Conservation (phyloP, 768 basidiomycete genomes). For the Boletus sp. region DNA sequence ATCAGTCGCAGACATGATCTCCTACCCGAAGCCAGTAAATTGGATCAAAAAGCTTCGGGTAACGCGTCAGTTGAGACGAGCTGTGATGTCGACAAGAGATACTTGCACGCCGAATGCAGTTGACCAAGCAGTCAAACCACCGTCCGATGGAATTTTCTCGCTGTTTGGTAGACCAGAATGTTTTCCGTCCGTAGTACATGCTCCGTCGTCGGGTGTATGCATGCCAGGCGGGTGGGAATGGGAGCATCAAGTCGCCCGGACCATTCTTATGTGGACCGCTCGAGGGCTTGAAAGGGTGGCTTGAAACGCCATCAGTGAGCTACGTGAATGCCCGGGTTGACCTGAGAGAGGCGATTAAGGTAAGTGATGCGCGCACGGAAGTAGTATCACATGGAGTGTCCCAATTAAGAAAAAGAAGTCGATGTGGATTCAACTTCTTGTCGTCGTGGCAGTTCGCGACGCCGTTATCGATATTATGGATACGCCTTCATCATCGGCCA, state of each 20-base stretch:
- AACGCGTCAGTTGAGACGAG: background rate
- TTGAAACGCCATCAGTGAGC: too few relatives aligned
- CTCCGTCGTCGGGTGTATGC: too few relatives aligned
- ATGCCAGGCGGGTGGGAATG: too few relatives aligned
- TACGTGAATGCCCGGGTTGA: too few relatives aligned
- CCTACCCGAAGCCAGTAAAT: constrained; percentile 37
- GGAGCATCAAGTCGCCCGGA: too few relatives aligned
- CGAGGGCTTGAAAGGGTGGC: too few relatives aligned
- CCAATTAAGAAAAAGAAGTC: constrained; percentile 16
- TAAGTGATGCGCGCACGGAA: too few relatives aligned
- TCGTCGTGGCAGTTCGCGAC: background rate
- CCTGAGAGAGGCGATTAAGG: too few relatives aligned
- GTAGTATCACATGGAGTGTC: background rate
- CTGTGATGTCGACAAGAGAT: background rate
- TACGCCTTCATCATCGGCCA: background rate
- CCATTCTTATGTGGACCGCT: too few relatives aligned
- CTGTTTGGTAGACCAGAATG: too few relatives aligned
- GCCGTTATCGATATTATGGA: constrained; percentile 3
- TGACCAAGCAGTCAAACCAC: constrained; percentile 24
- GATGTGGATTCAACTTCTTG: background rate
- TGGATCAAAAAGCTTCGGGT: constrained; percentile 33
- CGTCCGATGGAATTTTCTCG: constrained; percentile 14
- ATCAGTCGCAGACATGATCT: background rate
- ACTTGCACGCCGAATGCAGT: constrained; percentile 26
- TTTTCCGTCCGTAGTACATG: too few relatives aligned